Base-by-base conservation (phyloP, 2,329 filamentous ascomycete genomes). In the Cucurbitaria berberidis region DNA sequence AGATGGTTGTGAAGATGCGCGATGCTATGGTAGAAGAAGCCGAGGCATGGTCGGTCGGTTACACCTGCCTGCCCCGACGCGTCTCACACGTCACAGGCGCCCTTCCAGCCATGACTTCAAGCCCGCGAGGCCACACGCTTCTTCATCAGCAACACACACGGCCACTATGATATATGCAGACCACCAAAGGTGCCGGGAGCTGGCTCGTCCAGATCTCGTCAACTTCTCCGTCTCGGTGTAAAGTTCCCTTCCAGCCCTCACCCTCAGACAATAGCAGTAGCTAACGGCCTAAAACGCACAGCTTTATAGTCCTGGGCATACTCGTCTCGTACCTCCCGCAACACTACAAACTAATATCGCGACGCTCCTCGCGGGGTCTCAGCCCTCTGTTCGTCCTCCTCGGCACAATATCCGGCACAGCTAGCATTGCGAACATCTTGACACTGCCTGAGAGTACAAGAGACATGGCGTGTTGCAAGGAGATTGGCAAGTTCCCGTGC, bases 381-480 rank as follows among this genome's bases (percentile, higher is more conserved):
- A 97, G 93, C 26, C 93, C 95, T 8, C 95, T 93, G 76, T 99
- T 96, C 72, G 87, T 99, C 60, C 84, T 98, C 1, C 86, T 99
- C n/a, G 95, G 95, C 55, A 91, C 90, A 22, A 93, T 93, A 1
- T 96, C 91, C 7, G 90, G 90, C 65, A 96, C 90, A 45, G 90
- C 89, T 42, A 89, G 90, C 22, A 91, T 99, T 67, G 91, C 90
- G 59, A 98, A 98, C 71, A 97, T 99, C 70, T 80, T 98, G 47
- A 89, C 91, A 0, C 84, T 96, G 13, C 90, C 91, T n/a, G 85
- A 87, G 53, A 96, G 91, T 51, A 85, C 90, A 29, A 83, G 86
- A 51, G 93, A 96, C 72, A 88, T 97, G 55, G 84, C 84, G 48
- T 99, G 95, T 76, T 99, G 95, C 76, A 88, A 83, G 66, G 86